Evolutionary conservation across 371 early-diverging fungal genomes (phyloP), one percentile per base, ranked within the genome.

Genomic region (Aphelidium insulamus): DNA sequence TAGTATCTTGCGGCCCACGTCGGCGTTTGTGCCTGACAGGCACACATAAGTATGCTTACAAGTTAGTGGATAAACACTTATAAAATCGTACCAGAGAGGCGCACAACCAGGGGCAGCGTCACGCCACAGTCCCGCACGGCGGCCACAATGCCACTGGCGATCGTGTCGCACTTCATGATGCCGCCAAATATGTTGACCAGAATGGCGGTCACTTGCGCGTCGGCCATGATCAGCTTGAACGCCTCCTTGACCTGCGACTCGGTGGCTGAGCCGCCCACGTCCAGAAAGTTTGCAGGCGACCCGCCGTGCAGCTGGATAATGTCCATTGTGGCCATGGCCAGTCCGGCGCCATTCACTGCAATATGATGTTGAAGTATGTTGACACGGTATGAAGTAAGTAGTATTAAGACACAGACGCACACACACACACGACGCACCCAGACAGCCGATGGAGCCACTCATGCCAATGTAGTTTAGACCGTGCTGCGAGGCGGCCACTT

Each of bases 281-380:
- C 72, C 33, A 72, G 46, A 43, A 72, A 72, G 53, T 72, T 72
- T 37, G 72, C 72, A 2, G 72, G 72, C 24, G 60, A 60, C 11
- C 67, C 69, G 14, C 69, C 69, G 43, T 69, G 54, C 5, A 72
- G 54, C 45, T 68, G 64, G 48, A 69, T 63, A 37, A 72, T 67
- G 44, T 72, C 72, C 72, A 72, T 67, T 9, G 72, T 72, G 8
- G 69, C 72, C 64, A 72, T 62, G 33, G 72, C 72, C 7, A 72
- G 44, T 36, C 72, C 72, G 27, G 72, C 72, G 10, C 72, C 72
- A 46, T 72, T 72, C 16, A 69, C 72, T 52, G 7, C 0, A 0
- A 10, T 18, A 23, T 3, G 27, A 2, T 16, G 45, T 11, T 0
- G 20, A 38, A 9, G 22, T 15, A 14, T 12, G 29, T 5, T 0